phyloP scores from a whole-genome alignment of 2,329 filamentous ascomycete species.

The Colletotrichum incanum region DNA sequence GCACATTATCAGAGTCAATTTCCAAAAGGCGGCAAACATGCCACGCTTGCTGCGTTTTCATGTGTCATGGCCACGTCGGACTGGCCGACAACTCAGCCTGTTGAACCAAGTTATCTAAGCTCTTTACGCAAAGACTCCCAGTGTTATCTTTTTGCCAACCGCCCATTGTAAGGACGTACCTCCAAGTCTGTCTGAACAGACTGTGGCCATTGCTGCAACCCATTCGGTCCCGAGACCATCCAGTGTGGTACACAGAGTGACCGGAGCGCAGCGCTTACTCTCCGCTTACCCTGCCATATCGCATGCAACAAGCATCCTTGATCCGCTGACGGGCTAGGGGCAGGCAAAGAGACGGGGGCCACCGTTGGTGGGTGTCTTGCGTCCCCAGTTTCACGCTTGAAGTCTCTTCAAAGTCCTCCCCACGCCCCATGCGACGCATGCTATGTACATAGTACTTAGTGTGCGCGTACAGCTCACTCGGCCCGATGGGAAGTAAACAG shows the following conservation, averaged over 20 bases:
- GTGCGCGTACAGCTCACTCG: neutral
- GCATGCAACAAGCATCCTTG: conserved; percentile 28
- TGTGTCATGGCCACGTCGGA: neutral
- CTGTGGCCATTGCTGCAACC: neutral
- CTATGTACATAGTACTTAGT: neutral
- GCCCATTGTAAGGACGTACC: neutral
- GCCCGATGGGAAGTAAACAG: neutral
- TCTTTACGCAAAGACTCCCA: neutral
- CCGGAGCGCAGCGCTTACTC: neutral
- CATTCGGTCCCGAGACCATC: neutral
- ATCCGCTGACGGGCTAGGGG: neutral
- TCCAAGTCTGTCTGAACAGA: neutral
- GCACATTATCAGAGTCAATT: neutral
- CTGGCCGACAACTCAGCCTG: neutral
- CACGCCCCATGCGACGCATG: neutral
- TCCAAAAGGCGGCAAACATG: neutral
- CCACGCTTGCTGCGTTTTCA: neutral
- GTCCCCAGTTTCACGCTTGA: conserved; percentile 22
- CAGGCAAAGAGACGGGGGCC: neutral
- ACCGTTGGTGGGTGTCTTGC: conserved; percentile 11
- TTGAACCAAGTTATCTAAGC: neutral
- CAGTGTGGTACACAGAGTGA: conserved; percentile 9
- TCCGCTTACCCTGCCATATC: conserved; percentile 13
- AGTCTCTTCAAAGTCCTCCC: conserved; percentile 16
- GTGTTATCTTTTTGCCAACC: neutral